Evolutionary conservation across 805 yeast species (phyloP), one percentile per base, ranked within the genome.

Genomic region (Kodamaea kaohsiungensis): DNA sequence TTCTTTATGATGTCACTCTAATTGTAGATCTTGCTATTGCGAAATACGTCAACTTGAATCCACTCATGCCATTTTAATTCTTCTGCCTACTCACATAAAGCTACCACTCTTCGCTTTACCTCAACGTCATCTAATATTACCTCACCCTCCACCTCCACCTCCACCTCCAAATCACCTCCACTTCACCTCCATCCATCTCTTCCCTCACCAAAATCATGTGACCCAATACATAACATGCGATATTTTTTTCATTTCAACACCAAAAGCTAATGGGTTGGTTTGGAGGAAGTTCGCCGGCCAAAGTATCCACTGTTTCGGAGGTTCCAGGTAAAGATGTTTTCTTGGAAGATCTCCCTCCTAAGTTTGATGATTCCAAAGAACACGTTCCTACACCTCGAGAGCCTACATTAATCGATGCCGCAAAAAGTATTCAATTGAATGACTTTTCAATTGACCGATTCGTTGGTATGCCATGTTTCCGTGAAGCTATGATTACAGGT

Each of bases 401-500:
- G 19, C 59, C 52, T 49, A 53, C 57, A 54, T 50, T 59, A 43
- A 13, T 68, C 68, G 68, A 69, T 72, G 87, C 84, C 0, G 66
- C 80, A 53, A 63, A 67, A 7, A 60, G 77, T 3, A 66, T 88
- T 10, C 67, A 75, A 18, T 46, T 70, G 18, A 71, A 79, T 0
- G 89, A 87, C 59, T 85, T 88, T 62, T 67, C 76, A 2, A 59
- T 84, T 6, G 75, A 74, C 6, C 79, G 77, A 43, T 71, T 86
- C 49, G 73, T 82, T 2, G 68, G 72, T 47, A 87, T 88, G 62
- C 95, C 96, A 1, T 89, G 96, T 64, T 87, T 89, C 64, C 72
- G 95, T 58, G 92, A 88, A 51, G 90, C 95, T 0, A 89, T 88
- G 59, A 68, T 89, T 52, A 78, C 91, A 1, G 96, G 96, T 7